phyloP scores from a whole-genome alignment of 768 basidiomycete genomes.

The Lactifluus subvellereus region DNA sequence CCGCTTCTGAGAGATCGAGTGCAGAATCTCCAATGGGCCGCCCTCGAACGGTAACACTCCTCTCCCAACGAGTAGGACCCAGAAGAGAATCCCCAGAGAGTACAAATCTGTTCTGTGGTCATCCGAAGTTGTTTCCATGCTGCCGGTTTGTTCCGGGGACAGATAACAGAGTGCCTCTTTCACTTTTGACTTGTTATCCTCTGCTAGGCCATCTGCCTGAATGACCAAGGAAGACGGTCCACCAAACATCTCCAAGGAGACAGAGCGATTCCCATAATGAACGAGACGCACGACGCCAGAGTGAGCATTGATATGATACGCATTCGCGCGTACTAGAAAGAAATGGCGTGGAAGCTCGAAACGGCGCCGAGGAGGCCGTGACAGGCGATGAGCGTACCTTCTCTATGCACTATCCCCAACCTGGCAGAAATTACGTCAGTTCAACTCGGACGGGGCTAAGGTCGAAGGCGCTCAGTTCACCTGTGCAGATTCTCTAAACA shows the following conservation, averaged over 20 bases:
- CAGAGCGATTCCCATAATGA: conserved; percentile 69
- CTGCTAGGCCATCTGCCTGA: conserved; percentile 44
- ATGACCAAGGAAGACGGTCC: conserved; percentile 67
- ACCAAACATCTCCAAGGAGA: conserved; percentile 65
- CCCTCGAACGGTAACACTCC: conserved; percentile 40
- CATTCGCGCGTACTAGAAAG: conserved; percentile 59
- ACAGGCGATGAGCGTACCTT: conserved; percentile 38
- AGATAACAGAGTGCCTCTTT: conserved; percentile 73
- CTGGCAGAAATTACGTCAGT: conserved; percentile 30
- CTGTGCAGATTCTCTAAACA: conserved; percentile 64
- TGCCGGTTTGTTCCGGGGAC: conserved; percentile 72
- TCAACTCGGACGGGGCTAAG: conserved; percentile 4
- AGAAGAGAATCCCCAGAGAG: conserved; percentile 66
- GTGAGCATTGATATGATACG: conserved; percentile 67
- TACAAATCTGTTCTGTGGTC: conserved; percentile 74
- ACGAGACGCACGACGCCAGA: conserved; percentile 64
- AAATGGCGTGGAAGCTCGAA: not conserved
- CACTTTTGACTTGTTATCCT: conserved; percentile 59
- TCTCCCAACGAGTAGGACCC: conserved; percentile 67
- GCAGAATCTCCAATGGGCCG: conserved; percentile 51
- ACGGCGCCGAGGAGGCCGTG: not conserved
- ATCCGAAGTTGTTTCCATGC: conserved; percentile 63
- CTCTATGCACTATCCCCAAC: conserved; percentile 57
- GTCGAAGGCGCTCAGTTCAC: conserved; percentile 30
- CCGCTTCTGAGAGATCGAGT: conserved; percentile 65